Conservation (phyloP, 176 grass and related monocot species). For the Phyllostachys edulis region DNA sequence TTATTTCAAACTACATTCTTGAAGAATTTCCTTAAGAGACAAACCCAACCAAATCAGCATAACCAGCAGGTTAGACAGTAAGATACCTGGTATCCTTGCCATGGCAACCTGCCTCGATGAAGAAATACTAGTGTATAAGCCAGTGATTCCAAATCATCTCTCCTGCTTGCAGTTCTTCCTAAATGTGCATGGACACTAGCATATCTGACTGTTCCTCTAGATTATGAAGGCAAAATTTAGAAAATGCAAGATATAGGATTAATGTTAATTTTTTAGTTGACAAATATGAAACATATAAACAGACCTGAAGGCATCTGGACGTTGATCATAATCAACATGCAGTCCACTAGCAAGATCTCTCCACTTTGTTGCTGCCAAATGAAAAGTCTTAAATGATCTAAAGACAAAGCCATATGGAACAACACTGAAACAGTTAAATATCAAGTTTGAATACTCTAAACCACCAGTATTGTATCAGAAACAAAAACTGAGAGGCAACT, state of each 20-base stretch:
- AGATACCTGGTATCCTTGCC: slow-evolving; percentile 87
- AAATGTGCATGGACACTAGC: slow-evolving; percentile 89
- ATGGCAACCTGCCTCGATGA: slow-evolving; percentile 80
- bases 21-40: no score
- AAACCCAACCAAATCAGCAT: no score
- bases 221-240: slow-evolving; percentile 20
- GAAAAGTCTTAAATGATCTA: slow-evolving; percentile 20
- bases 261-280: slow-evolving; percentile 7
- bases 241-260: slow-evolving; percentile 5
- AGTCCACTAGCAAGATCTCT: slow-evolving; percentile 56
- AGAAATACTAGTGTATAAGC: slow-evolving; percentile 91
- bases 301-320: slow-evolving; percentile 84
- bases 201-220: slow-evolving; percentile 86
- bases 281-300: background rate
- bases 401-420: slow-evolving; percentile 3
- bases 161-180: slow-evolving; percentile 88
- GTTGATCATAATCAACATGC: slow-evolving; percentile 84
- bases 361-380: slow-evolving; percentile 74
- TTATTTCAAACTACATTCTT: no score
- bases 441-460: slow-evolving; percentile 15
- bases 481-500: background rate
- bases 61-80: slow-evolving; percentile 14
- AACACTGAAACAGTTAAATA: slow-evolving; percentile 22
- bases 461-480: background rate
- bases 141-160: slow-evolving; percentile 87